phyloP scores from a whole-genome alignment of 208 protist genomes.

The Wallacemonas sp. region DNA sequence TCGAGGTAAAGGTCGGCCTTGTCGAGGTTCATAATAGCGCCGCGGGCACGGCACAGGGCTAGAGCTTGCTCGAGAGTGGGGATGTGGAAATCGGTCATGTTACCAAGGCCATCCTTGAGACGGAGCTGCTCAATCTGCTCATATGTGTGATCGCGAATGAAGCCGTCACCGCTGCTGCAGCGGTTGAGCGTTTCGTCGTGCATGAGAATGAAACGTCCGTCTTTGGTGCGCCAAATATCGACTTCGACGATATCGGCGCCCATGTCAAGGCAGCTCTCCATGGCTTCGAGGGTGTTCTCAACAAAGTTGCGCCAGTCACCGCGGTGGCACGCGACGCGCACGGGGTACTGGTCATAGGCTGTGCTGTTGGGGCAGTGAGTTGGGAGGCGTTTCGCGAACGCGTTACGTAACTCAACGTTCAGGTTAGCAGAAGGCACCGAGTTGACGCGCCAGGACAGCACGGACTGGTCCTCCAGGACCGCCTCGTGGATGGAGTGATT shows the following conservation, averaged over 20 bases:
- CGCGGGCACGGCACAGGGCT: conserved; percentile 27
- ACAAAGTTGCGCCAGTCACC: conserved; percentile 75
- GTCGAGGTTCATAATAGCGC: conserved; percentile 57
- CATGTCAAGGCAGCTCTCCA: conserved; percentile 66
- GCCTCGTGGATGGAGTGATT: conserved; percentile 4
- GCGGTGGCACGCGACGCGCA: conserved; percentile 64
- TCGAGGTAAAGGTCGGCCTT: conserved; percentile 68
- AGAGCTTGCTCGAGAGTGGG: conserved; percentile 61
- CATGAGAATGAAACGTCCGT: conserved; percentile 61
- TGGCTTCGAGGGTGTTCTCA: conserved; percentile 74
- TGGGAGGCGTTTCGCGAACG: conserved; percentile 15
- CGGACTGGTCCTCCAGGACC: conserved; percentile 10
- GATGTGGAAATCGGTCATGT: conserved; percentile 72
- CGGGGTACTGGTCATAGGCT: conserved; percentile 24
- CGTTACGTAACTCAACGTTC: conserved; percentile 24
- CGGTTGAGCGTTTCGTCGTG: conserved; percentile 72
- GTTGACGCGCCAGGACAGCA: conserved; percentile 12
- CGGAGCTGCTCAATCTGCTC: conserved; percentile 44
- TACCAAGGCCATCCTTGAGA: conserved; percentile 68
- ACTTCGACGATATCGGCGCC: conserved; percentile 70
- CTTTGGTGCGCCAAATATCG: conserved; percentile 60
- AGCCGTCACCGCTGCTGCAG: conserved; percentile 41
- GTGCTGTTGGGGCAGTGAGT: conserved; percentile 9
- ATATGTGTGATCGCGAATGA: conserved; percentile 49
- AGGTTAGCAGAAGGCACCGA: conserved; percentile 22